These are phyloP conservation scores for Mallotus japonicus DNA, from an alignment of 441 rosid species.

Conservation along the genomic window DNA sequence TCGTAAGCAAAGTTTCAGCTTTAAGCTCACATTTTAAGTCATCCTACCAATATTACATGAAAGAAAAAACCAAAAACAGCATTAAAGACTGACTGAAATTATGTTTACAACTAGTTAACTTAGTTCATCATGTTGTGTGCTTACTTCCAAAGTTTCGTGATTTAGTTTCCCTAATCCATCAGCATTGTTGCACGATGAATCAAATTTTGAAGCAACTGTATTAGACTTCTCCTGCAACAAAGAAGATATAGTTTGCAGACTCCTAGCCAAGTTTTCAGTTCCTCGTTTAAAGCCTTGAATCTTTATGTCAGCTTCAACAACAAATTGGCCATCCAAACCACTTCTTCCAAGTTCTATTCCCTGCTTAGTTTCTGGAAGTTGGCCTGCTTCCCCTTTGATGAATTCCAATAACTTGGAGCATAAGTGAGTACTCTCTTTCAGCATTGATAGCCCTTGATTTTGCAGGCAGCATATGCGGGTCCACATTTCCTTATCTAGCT, in stretches of 20 bases:
- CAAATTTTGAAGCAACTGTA: slow-evolving; percentile 39
- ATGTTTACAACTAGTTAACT: background rate
- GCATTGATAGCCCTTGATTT: slow-evolving; percentile 68
- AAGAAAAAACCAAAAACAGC: slow-evolving; percentile 14
- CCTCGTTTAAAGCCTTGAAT: slow-evolving; percentile 67
- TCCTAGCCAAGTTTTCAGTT: slow-evolving; percentile 66
- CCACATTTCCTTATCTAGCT: slow-evolving; percentile 72
- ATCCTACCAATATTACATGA: slow-evolving; percentile 41
- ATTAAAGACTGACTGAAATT: background rate
- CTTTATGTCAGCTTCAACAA: slow-evolving; percentile 73
- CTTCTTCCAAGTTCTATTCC: slow-evolving; percentile 32
- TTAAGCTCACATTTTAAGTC: slow-evolving; percentile 54
- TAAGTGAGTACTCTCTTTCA: slow-evolving; percentile 57
- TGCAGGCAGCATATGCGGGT: slow-evolving; percentile 63
- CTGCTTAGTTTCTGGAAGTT: slow-evolving; percentile 45
- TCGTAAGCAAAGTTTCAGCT: slow-evolving; percentile 71
- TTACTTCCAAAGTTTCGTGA: slow-evolving; percentile 59
- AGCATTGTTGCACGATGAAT: slow-evolving; percentile 23
- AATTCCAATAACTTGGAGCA: slow-evolving; percentile 66
- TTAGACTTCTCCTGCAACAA: slow-evolving; percentile 64
- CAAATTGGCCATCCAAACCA: slow-evolving; percentile 65
- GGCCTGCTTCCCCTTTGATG: slow-evolving; percentile 54
- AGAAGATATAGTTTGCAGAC: slow-evolving; percentile 65
- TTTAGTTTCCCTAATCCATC: slow-evolving; percentile 34
- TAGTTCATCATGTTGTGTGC: background rate